Base-by-base conservation (phyloP, 345 rosid species). In the Excoecaria agallocha region DNA sequence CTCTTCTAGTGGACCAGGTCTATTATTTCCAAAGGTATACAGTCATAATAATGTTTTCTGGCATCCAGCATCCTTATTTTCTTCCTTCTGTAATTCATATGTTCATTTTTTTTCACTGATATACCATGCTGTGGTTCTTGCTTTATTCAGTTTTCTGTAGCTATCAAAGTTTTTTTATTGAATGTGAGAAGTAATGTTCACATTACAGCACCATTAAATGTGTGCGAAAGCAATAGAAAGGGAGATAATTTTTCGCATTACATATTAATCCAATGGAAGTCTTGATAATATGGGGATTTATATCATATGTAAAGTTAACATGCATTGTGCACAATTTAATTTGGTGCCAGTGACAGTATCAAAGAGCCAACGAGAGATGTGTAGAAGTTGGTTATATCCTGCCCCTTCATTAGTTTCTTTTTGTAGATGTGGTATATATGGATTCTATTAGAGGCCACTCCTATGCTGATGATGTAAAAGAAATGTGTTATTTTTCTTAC, bases 1-100 rank as follows among this genome's bases (percentile, higher is more conserved):
- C 81, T 90, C 97, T 51, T 74, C 90, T 65, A 90, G 94, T 78
- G 94, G 97, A 57, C 94, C 97, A 0, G 94, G 94, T 64, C 90
- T 92, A 77, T 75, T 90, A 78, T 92, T 92, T 79, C 97, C 94
- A 72, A 90, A 92, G 94, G 97, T 92, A 84, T 69, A 38, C 19
- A 38, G 37, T 59, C 10, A 1, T 12, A 0, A 25, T 37, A 39
- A 30, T 30, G 30, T 30, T 30, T 30, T 30, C 30, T 30, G 30
- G 30, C 30, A 30, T 30, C 2, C 30, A 66, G 52, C 50, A 68
- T 35, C 56, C 46, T 24, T 16, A 56, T 1, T 43, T n/a, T 10
- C 3, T 69, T 60, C 19, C 37, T 66, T 57, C 20, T 57, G 63
- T 60, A 30, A 12, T n/a, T 61, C 46, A 46, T 9, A 39, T 35